Evolutionary conservation across 192 early-diverging fungal species (phyloP), one percentile per base, ranked within the genome.

Genomic region (Mortierella hygrophila): DNA sequence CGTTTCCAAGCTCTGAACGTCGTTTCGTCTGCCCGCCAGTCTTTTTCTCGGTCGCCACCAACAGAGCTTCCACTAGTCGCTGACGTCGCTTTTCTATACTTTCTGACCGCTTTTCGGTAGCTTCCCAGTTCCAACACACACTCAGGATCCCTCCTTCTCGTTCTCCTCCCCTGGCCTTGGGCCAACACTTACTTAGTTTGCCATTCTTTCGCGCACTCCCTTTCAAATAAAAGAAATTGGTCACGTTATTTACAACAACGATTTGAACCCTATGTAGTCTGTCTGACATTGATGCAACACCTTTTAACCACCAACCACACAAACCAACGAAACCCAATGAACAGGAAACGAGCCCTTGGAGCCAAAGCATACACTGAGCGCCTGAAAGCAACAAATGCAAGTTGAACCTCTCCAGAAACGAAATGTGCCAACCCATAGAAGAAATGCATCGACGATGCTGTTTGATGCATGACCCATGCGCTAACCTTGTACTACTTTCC

Each of bases 291-390:
- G 49, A 52, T 52, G 49, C 49, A 52, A 44, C 18, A 6, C 32
- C 26, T 29, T 55, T 63, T 26, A 20, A 32, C 15, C 78, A 72
- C 23, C 70, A 72, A 52, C 29, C 20, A 3, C 42, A 47, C 60
- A 29, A 23, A 16, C 68, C 26, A 20, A n/a, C 21, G 0, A 70
- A 26, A 20, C 63, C 70, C 41, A 37, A 86, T 86, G 84, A 80
- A 86, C 41, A 55, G 83, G 46, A 80, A 79, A 78, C 78, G 83
- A n/a, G 72, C 49, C 47, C 46, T 80, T 26, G 84, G 84, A n/a
- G 79, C 75, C 3, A 68, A 46, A 42, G 84, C 84, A 11, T 79
- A 86, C 44, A 77, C 69, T 68, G 75, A 86, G 75, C 84, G 84
- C 11, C 57, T 86, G 32, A 80, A 74, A 40, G 79, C 79, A 13